phyloP scores from a whole-genome alignment of 2,329 filamentous ascomycete genomes.

The Cephalotrichum gorgonifer region DNA sequence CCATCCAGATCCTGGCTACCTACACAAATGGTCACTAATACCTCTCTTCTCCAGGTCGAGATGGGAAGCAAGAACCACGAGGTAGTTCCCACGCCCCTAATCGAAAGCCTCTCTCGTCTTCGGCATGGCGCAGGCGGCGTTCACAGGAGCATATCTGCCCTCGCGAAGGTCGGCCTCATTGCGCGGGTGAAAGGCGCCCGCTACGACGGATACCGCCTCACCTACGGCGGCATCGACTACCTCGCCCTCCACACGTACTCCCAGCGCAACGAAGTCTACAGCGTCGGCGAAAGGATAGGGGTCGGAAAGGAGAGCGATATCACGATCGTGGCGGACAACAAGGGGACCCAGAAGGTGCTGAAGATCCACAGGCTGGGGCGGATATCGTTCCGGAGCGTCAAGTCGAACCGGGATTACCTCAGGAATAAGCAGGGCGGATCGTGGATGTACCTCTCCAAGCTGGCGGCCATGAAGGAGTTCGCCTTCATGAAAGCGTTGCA shows the following conservation, averaged over 20 bases:
- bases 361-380: slow-evolving; percentile 94
- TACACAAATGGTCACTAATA: too few species aligned
- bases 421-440: slow-evolving; percentile 62
- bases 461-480: slow-evolving; percentile 89
- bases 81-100: slow-evolving; percentile 82
- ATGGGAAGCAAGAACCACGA: slow-evolving; percentile 94
- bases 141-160: slow-evolving; percentile 75
- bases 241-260: slow-evolving; percentile 88
- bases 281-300: slow-evolving; percentile 86
- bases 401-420: slow-evolving; percentile 91
- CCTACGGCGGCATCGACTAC: slow-evolving; percentile 95
- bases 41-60: slow-evolving; percentile 63
- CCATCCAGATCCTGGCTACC: slow-evolving; percentile 8
- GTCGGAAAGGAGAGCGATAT: slow-evolving; percentile 98
- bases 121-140: slow-evolving; percentile 70
- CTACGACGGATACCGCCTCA: slow-evolving; percentile 94
- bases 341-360: slow-evolving; percentile 68
- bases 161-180: slow-evolving; percentile 88
- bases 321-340: slow-evolving; percentile 76
- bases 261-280: slow-evolving; percentile 71
- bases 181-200: slow-evolving; percentile 89
- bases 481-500: slow-evolving; percentile 84
- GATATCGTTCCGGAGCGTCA: slow-evolving; percentile 94
- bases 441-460: slow-evolving; percentile 96
- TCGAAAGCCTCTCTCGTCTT: slow-evolving; percentile 72